Base-by-base conservation (phyloP, 129 eudicot species). In the Centella asiatica region DNA sequence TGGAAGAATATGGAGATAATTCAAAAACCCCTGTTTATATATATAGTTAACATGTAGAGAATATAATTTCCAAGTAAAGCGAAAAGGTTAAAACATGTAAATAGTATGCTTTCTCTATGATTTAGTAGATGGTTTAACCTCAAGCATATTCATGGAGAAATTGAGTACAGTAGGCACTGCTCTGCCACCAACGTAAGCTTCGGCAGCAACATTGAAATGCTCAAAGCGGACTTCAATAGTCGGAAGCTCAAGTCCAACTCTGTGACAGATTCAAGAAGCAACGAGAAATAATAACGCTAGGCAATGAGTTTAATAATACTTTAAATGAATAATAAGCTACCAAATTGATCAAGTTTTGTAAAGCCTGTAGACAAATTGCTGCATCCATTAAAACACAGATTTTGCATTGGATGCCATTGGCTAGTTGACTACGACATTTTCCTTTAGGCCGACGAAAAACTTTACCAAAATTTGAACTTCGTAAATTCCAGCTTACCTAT, bases 171-270 rank as follows among this genome's bases (percentile, higher is more conserved):
- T 74, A 29, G 93, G 93, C 13, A 84, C 51, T 33, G 87, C 87
- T 71, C 93, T 80, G 71, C 93, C 68, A 45, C 87, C 93, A 56
- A 72, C 76, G 47, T 74, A 67, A 9, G 79, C 93, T 71, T 84
- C 79, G 65, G 93, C 93, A 62, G 75, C 79, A 6, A 84, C 52
- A 69, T 74, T 81, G 49, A 84, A 57, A 78, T 84, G 79, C 79
- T 84, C 93, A 52, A 64, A 84, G 20, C 87, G 68, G 8, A 84
- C 93, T 74, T 84, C 84, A 22, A 84, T 84, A 4, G 80, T 75
- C 15, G 93, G 93, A 64, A 84, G 80, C 24, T 75, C 72, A 68
- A 84, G 77, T 46, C 87, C 93, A 25, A 75, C 87, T 51, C 87
- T 84, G 75, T 40, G 14, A 69, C 19, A 22, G 4, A 66, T 65